phyloP scores from a whole-genome alignment of 2,329 filamentous ascomycete species.

The Cucurbitaria berberidis region DNA sequence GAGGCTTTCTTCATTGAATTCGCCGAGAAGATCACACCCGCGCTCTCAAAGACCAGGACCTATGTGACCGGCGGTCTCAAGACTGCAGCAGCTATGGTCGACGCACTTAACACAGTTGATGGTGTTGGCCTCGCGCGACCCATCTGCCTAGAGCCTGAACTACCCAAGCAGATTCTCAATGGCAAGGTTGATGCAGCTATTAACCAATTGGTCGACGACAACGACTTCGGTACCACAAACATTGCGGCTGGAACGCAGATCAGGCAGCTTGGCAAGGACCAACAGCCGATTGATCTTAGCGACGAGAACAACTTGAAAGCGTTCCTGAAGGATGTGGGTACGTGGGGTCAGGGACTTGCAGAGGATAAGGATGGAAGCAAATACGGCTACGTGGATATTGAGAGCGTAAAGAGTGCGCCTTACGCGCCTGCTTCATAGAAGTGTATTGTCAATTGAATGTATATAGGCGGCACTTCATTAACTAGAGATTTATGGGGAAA shows the following conservation, averaged over 20 bases:
- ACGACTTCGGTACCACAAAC: constrained; percentile 59
- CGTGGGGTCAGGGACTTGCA: constrained; percentile 51
- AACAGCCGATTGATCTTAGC: constrained; percentile 61
- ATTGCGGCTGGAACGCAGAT: constrained; percentile 60
- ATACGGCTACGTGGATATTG: constrained; percentile 56
- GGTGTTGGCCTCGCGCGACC: constrained; percentile 66
- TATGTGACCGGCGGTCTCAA: constrained; percentile 67
- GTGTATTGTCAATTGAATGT: neutral
- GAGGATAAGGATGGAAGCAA: constrained; percentile 48
- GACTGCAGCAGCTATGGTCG: constrained; percentile 62
- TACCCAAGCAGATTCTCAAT: constrained; percentile 55
- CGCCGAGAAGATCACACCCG: constrained; percentile 59
- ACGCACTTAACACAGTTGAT: constrained; percentile 63
- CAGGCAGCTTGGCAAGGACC: constrained; percentile 59
- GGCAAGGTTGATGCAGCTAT: constrained; percentile 56
- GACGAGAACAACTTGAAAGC: constrained; percentile 55
- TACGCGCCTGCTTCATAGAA: constrained; percentile 33
- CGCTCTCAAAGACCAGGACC: constrained; percentile 62
- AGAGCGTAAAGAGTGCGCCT: constrained; percentile 44
- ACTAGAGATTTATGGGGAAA: neutral
- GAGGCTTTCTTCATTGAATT: constrained; percentile 68
- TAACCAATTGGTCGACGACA: constrained; percentile 55
- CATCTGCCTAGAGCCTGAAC: constrained; percentile 57
- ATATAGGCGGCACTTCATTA: neutral
- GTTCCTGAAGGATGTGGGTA: constrained; percentile 57